A percentile compares a stretch with the other conserved stretches of the same genome.
These are phyloP conservation scores for Aspergillus diversus DNA, from an alignment of 495 filamentous ascomycete species.

Conservation along the genomic window DNA sequence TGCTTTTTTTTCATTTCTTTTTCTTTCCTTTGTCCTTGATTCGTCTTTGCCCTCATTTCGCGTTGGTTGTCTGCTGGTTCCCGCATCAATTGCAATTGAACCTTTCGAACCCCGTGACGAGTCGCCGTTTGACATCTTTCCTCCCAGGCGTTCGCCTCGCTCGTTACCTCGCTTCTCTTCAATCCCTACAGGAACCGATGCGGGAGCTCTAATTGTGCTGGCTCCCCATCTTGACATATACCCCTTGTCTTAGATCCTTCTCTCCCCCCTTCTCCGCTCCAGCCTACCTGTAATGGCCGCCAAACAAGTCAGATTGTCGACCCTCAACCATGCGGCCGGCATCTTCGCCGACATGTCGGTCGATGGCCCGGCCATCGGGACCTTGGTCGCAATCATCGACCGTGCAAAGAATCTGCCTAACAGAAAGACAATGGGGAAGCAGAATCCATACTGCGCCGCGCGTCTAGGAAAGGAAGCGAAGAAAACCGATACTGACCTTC, in stretches of 20 bases:
- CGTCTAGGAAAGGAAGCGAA: slow-evolving; percentile 95
- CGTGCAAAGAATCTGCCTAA: slow-evolving; percentile 96
- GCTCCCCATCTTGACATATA: neutral
- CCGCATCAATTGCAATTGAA: no score
- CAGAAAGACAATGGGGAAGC: slow-evolving; percentile 94
- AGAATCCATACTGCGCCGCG: slow-evolving; percentile 95
- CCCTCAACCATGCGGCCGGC: slow-evolving; percentile 76
- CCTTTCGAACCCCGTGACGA: no score
- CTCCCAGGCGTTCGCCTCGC: neutral
- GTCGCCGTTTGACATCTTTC: neutral
- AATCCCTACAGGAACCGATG: neutral
- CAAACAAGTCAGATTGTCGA: slow-evolving; percentile 39
- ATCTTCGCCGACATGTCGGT: slow-evolving; percentile 96
- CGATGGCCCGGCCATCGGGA: slow-evolving; percentile 93
- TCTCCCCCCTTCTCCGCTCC: neutral
- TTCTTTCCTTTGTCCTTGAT: neutral
- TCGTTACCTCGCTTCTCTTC: neutral
- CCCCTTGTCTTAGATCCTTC: neutral
- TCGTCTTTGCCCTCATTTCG: no score
- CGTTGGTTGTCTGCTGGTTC: no score
- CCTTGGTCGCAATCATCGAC: slow-evolving; percentile 88
- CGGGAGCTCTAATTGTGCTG: neutral
- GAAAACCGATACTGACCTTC: slow-evolving; percentile 92
- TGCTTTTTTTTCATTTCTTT: neutral
- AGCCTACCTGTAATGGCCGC: slow-evolving; percentile 29